Evolutionary conservation across 2,329 filamentous ascomycete genomes (phyloP), one percentile per base, ranked within the genome.

Genomic region (Trichoderma pleuroti): DNA sequence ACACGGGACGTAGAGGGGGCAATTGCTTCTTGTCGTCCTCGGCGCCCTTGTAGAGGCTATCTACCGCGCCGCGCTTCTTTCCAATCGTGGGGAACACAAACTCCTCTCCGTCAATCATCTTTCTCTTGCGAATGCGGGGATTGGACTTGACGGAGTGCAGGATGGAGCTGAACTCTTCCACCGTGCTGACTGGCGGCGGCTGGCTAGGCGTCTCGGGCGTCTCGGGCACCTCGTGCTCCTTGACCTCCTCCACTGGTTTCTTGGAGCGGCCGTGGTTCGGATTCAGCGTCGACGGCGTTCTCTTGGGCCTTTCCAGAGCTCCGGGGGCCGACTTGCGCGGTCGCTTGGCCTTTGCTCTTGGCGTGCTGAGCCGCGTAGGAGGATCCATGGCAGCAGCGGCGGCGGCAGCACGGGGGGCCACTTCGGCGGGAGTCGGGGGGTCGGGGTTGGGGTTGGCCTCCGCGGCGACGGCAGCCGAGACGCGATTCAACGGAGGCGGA

Each of bases 81-180:
- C 73, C 70, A 28, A 71, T 70, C 3, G 56, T 61, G 5, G 74
- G 74, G 10, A 71, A 72, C 2, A 70, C 71, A 36, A 80, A 76
- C 67, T 80, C 78, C 52, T 80, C 81, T 10, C 83, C 83, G 28
- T 82, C 77, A 66, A 85, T 82, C 73, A 78, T 81, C 74, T 86
- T 86, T 16, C 82, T 81, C 75, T 84, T 86, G 71, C 85, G 80
- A 49, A 81, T 78, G 26, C 84, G 81, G 7, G 81, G 82, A 49
- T 85, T 83, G 11, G 79, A 78, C 75, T 88, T 88, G 71, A 88
- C 85, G 1, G 85, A 83, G 10, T 82, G 80, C 5, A 84, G 77
- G n/a, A 88, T 87, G 4, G 86, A 86, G 71, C 77, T 82, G 57
- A 72, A 71, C 24, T 70, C 70, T 49, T 56, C 68, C 10, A 26